A percentile compares a stretch with the other conserved stretches of the same genome.
Evolutionary conservation across 805 yeast genomes (phyloP).

Genomic region (Priceomyces carsonii): DNA sequence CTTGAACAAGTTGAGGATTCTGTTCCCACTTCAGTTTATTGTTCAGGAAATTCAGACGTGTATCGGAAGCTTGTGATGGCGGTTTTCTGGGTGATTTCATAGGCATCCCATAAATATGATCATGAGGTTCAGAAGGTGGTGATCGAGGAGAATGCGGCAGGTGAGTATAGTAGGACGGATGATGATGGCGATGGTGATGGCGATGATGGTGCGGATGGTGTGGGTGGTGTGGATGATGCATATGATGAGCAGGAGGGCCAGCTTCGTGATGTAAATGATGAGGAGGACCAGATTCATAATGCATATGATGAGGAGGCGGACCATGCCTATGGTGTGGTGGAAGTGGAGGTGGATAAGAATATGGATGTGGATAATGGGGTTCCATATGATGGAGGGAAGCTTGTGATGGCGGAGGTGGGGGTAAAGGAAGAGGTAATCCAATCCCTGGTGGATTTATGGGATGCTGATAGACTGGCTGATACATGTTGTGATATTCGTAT

Average conservation of each 20-base stretch:
- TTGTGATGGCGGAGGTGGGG: slow-evolving; percentile 4
- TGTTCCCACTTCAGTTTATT: too few species aligned
- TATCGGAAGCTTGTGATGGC: slow-evolving; percentile 3
- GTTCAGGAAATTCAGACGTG: slow-evolving; percentile 2
- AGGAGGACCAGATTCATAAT: too few species aligned
- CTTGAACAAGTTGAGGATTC: too few species aligned
- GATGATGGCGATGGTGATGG: slow-evolving; percentile 6
- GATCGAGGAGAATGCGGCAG: slow-evolving; percentile 6
- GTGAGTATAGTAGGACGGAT: too few species aligned
- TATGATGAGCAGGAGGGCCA: neutral
- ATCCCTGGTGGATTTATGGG: slow-evolving; percentile 6
- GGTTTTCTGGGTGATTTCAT: slow-evolving; percentile 4
- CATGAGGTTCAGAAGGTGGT: neutral
- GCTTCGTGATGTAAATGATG: neutral
- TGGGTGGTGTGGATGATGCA: slow-evolving; percentile 4
- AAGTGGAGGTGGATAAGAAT: slow-evolving; percentile 5
- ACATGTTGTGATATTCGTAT: too few species aligned
- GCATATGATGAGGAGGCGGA: too few species aligned
- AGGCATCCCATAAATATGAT: slow-evolving; percentile 5
- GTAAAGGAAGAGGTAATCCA: slow-evolving; percentile 8
- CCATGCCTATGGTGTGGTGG: too few species aligned
- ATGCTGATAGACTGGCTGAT: too few species aligned
- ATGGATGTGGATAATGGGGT: slow-evolving; percentile 4
- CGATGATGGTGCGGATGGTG: slow-evolving; percentile 10
- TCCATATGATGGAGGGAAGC: neutral